Evolutionary conservation across 192 early-diverging fungal genomes (phyloP).

Genomic region (Polychytrium aggregatum): DNA sequence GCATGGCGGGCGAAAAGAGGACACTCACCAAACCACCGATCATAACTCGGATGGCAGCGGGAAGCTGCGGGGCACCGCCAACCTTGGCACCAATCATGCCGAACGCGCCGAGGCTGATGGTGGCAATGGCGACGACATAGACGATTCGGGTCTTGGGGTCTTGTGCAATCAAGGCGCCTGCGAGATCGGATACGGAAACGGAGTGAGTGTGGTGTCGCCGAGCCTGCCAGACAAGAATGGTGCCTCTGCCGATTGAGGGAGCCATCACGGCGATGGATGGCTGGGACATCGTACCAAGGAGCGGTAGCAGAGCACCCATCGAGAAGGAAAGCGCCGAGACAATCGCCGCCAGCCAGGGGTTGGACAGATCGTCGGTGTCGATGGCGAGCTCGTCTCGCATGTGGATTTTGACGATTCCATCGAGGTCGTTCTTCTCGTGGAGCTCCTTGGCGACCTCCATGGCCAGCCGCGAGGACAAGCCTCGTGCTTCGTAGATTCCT

Average conservation of each 20-base stretch:
- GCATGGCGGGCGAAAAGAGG: background rate
- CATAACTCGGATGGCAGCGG: slow-evolving; percentile 23
- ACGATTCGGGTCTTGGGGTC: slow-evolving; percentile 1
- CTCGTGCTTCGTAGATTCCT: slow-evolving; percentile 24
- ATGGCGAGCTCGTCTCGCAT: slow-evolving; percentile 34
- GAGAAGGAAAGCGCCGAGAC: slow-evolving; percentile 21
- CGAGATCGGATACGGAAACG: background rate
- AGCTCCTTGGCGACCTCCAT: slow-evolving; percentile 23
- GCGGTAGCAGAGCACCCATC: slow-evolving; percentile 18
- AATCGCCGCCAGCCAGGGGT: slow-evolving; percentile 25
- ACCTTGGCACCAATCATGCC: slow-evolving; percentile 23
- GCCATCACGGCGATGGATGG: background rate
- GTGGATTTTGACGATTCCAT: slow-evolving; percentile 28
- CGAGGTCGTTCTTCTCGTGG: slow-evolving; percentile 15
- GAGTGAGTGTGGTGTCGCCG: background rate
- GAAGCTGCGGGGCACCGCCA: slow-evolving; percentile 26
- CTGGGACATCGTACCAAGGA: slow-evolving; percentile 8
- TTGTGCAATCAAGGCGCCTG: slow-evolving; percentile 10
- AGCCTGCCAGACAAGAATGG: background rate
- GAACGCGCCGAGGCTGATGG: slow-evolving; percentile 21
- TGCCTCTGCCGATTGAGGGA: background rate
- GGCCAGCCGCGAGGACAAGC: slow-evolving; percentile 22
- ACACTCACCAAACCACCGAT: slow-evolving; percentile 19
- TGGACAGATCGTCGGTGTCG: slow-evolving; percentile 27
- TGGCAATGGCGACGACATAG: slow-evolving; percentile 13